A percentile compares a stretch with the other conserved stretches of the same genome.
Evolutionary conservation across 331 rosid genomes (phyloP).

Genomic region (Spiraea crenata): DNA sequence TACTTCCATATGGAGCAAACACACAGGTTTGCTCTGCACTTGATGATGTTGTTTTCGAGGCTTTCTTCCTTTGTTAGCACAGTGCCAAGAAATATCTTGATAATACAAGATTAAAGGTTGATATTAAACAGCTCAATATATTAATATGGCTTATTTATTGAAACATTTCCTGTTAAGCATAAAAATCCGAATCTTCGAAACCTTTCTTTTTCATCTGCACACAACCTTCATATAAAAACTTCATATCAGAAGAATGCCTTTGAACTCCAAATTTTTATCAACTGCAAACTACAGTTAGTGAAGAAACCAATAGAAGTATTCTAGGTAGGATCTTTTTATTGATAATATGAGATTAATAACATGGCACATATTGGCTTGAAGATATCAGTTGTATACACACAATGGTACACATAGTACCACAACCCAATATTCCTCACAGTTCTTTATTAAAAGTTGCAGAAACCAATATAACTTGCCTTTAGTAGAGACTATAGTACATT

Average conservation of each 20-base stretch:
- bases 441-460: conserved; percentile 21
- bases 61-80: conserved; percentile 67
- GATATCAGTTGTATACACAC: background rate
- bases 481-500: conserved; percentile 5
- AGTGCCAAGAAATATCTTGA: conserved; percentile 82
- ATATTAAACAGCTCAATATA: conserved; percentile 6
- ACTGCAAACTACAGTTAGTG: conserved; percentile 59
- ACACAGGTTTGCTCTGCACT: conserved; percentile 51
- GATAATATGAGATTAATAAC: conserved; percentile 16
- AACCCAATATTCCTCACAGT: conserved; percentile 4
- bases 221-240: conserved; percentile 11
- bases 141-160: background rate
- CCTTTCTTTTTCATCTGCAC: conserved; percentile 9
- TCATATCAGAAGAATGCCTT: conserved; percentile 8
- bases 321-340: background rate
- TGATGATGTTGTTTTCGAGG: background rate
- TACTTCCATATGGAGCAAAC: conserved; percentile 82
- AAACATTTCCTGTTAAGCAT: background rate
- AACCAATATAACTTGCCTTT: conserved; percentile 7
- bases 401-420: background rate
- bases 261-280: conserved; percentile 20
- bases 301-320: conserved; percentile 38
- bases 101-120: conserved; percentile 57
- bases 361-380: conserved; percentile 21
- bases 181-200: conserved; percentile 18